Conservation (phyloP, 768 basidiomycete genomes). For the Goffeauzyma gilvescens region DNA sequence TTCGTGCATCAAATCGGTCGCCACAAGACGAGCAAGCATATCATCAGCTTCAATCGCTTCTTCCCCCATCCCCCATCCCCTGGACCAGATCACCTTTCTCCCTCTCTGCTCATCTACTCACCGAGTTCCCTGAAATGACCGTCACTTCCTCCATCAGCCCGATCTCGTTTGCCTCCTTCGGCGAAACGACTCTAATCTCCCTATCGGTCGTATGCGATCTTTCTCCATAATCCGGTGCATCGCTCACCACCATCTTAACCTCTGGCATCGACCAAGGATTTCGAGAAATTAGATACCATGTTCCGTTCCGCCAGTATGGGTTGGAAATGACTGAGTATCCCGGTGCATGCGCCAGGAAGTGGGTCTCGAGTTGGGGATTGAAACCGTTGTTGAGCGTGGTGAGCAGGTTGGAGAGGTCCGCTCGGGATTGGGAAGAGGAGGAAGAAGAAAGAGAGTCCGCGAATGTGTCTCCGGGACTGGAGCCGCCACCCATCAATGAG, state of each 20-base stretch:
- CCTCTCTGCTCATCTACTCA: background rate
- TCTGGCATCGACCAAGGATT: constrained; percentile 13
- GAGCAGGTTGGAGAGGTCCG: too few relatives aligned
- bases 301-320: constrained; percentile 4
- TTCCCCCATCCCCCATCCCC: too few relatives aligned
- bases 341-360: constrained; percentile 10
- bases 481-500: too few relatives aligned
- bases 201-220: constrained; percentile 3
- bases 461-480: too few relatives aligned
- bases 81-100: background rate
- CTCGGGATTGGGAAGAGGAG: too few relatives aligned
- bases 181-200: constrained; percentile 1
- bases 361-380: too few relatives aligned
- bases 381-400: too few relatives aligned
- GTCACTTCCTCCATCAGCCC: background rate
- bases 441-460: too few relatives aligned
- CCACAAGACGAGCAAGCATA: too few relatives aligned
- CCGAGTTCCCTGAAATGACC: background rate
- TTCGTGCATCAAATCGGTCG: too few relatives aligned
- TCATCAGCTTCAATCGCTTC: too few relatives aligned
- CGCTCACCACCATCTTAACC: constrained; percentile 1
- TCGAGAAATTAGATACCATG: constrained; percentile 14
- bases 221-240: background rate
- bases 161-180: constrained; percentile 8
- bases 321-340: constrained; percentile 16